Conservation (phyloP, 495 filamentous ascomycete species). For the Aspergillus kassunensis region DNA sequence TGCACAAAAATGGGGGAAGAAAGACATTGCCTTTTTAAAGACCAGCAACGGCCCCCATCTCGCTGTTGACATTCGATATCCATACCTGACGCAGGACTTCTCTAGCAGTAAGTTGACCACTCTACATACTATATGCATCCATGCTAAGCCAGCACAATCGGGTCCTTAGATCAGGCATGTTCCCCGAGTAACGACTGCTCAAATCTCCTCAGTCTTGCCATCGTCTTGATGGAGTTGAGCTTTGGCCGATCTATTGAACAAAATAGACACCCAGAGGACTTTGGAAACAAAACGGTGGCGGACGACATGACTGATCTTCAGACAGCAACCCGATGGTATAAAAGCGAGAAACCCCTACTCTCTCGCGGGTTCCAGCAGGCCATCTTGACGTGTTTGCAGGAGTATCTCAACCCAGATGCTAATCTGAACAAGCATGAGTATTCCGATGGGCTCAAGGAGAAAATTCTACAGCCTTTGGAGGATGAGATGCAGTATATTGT, state of each 20-base stretch:
- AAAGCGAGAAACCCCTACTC: background rate
- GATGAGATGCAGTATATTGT: conserved; percentile 3
- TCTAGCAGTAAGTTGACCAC: background rate
- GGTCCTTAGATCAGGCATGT: too few relatives aligned
- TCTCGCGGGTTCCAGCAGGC: background rate
- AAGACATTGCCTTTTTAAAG: background rate
- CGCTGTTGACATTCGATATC: background rate
- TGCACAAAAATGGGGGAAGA: background rate
- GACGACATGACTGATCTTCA: background rate
- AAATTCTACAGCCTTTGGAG: background rate
- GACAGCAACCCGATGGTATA: background rate
- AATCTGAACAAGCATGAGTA: background rate
- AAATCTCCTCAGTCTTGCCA: background rate
- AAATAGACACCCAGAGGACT: background rate
- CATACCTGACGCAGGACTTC: background rate
- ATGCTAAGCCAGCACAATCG: background rate
- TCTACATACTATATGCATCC: background rate
- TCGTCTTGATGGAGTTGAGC: background rate
- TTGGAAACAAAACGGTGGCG: background rate
- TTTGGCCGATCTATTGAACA: background rate
- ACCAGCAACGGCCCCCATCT: too few relatives aligned
- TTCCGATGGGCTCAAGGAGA: background rate
- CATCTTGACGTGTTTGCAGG: conserved; percentile 1
- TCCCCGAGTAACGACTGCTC: background rate
- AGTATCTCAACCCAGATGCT: background rate